phyloP scores from a whole-genome alignment of 2,329 filamentous ascomycete genomes.

The Pseudonectria foliicola region DNA sequence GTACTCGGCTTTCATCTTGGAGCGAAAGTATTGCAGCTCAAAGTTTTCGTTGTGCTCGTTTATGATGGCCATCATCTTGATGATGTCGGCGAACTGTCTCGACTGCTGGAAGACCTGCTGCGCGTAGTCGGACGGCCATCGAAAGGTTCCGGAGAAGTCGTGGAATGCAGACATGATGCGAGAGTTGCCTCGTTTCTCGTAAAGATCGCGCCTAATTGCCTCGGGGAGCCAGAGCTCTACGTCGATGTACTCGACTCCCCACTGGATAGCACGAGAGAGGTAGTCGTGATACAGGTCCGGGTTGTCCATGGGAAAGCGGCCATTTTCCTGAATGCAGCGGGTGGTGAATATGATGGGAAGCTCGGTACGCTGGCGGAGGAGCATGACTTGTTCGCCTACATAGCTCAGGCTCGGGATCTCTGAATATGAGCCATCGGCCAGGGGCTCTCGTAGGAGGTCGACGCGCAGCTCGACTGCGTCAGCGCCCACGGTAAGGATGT shows the following conservation, averaged over 20 bases:
- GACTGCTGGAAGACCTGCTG: conserved; percentile 66
- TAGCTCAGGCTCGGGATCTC: conserved; percentile 72
- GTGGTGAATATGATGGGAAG: conserved; percentile 88
- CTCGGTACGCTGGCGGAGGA: conserved; percentile 74
- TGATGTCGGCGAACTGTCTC: conserved; percentile 70
- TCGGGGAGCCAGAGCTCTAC: conserved; percentile 84
- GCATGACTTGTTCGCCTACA: conserved; percentile 80
- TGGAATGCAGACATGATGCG: conserved; percentile 90
- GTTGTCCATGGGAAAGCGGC: conserved; percentile 76
- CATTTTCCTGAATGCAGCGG: conserved; percentile 73
- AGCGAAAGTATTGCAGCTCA: conserved; percentile 83
- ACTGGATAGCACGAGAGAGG: conserved; percentile 76
- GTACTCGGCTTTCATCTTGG: conserved; percentile 62
- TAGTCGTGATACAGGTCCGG: conserved; percentile 70
- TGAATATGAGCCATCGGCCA: conserved; percentile 53
- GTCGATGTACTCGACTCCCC: conserved; percentile 86
- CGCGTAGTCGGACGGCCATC: conserved; percentile 70
- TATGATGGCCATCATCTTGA: conserved; percentile 86
- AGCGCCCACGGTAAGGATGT: conserved; percentile 79
- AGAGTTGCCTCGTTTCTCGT: conserved; percentile 65
- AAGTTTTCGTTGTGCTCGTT: conserved; percentile 81
- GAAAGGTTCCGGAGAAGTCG: conserved; percentile 78
- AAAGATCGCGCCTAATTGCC: conserved; percentile 60
- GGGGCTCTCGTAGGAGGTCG: conserved; percentile 69
- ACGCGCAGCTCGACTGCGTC: conserved; percentile 82